Evolutionary conservation across 2,329 filamentous ascomycete species (phyloP).

Genomic region (Ophiostoma sp.): DNA sequence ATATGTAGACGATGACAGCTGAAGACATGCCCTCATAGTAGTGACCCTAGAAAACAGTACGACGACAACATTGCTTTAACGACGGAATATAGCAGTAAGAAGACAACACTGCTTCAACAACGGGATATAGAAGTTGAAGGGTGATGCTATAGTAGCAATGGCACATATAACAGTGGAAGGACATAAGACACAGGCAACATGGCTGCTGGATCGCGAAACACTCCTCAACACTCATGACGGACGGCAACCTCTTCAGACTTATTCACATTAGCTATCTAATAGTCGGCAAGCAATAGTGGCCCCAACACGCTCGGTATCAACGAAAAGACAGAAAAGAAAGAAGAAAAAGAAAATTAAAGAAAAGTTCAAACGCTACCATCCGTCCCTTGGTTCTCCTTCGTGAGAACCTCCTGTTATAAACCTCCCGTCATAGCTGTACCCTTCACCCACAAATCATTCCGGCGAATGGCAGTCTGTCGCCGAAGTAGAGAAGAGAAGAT

Average conservation of each 20-base stretch:
- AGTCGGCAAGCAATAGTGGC: neutral
- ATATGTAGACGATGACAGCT: too few species aligned
- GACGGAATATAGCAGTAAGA: too few species aligned
- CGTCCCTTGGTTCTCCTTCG: neutral
- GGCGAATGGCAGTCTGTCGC: too few species aligned
- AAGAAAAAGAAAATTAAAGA: neutral
- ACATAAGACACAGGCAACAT: too few species aligned
- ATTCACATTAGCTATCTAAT: conserved; percentile 5
- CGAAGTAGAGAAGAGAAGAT: neutral
- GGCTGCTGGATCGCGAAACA: neutral
- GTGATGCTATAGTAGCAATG: too few species aligned
- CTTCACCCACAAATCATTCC: neutral
- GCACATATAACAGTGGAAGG: too few species aligned
- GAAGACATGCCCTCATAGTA: too few species aligned
- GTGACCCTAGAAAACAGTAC: too few species aligned
- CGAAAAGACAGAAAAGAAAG: neutral
- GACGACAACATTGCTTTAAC: too few species aligned
- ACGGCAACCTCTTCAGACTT: neutral
- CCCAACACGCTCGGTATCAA: conserved; percentile 1
- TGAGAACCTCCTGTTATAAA: neutral
- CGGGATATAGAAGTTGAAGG: too few species aligned
- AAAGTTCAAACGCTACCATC: neutral
- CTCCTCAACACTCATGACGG: neutral
- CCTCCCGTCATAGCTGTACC: neutral
- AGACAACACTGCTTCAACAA: too few species aligned